phyloP scores from a whole-genome alignment of 306 rosid species.

The Fagus crenata region DNA sequence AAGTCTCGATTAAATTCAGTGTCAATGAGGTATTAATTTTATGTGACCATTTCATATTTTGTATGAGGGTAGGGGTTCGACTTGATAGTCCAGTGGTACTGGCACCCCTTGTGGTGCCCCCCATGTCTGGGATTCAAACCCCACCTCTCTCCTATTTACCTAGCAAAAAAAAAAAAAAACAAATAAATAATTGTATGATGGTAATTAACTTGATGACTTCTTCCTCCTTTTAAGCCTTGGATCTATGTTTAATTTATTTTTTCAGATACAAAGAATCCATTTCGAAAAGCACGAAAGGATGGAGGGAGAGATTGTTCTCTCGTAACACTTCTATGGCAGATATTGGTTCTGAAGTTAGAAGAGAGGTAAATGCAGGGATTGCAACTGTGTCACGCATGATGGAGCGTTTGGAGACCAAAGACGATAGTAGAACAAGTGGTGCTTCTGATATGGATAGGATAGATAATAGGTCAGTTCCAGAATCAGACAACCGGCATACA shows the following conservation, averaged over 20 bases:
- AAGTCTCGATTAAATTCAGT: slow-evolving; percentile 83
- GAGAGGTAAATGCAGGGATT: slow-evolving; percentile 81
- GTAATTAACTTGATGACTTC: slow-evolving; percentile 15
- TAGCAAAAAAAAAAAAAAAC: no score
- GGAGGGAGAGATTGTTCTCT: slow-evolving; percentile 95
- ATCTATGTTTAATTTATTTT: slow-evolving; percentile 8
- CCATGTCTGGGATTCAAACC: no score
- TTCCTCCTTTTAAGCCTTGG: slow-evolving; percentile 6
- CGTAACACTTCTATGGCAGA: slow-evolving; percentile 78
- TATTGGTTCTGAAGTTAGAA: slow-evolving; percentile 77
- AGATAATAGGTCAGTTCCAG: slow-evolving; percentile 48
- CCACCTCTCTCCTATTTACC: no score
- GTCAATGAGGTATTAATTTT: slow-evolving; percentile 61
- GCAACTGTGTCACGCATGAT: slow-evolving; percentile 87
- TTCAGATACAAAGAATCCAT: slow-evolving; percentile 92
- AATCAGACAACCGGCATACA: slow-evolving; percentile 41
- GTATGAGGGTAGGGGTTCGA: background rate
- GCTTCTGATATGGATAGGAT: slow-evolving; percentile 47
- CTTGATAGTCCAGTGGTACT: no score
- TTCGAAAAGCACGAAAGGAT: slow-evolving; percentile 87
- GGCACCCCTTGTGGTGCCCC: no score
- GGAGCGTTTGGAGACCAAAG: slow-evolving; percentile 88
- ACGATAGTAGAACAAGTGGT: slow-evolving; percentile 42
- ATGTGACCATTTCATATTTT: slow-evolving; percentile 12
- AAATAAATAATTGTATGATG: background rate